Conservation (phyloP, 2,329 filamentous ascomycete species). For the Ophiostoma fasciatum region DNA sequence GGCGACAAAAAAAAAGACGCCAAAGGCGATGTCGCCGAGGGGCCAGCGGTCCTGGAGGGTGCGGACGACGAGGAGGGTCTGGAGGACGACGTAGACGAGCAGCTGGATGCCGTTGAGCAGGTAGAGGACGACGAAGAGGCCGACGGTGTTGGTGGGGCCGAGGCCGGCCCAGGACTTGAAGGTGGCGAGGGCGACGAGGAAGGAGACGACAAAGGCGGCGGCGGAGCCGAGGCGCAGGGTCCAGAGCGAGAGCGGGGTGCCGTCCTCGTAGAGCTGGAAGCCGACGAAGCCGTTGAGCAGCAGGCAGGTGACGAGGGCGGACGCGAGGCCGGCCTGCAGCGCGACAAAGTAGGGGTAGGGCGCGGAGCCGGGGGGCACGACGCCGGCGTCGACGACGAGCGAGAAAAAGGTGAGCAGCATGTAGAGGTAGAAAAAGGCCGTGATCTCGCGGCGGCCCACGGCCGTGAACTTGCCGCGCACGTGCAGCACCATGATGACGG, state of each 20-base stretch:
- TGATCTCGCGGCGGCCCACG: constrained; percentile 58
- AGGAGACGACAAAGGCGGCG: constrained; percentile 72
- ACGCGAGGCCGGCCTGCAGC: constrained; percentile 70
- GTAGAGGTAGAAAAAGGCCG: constrained; percentile 95
- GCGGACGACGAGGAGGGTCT: constrained; percentile 73
- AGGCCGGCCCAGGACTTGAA: constrained; percentile 87
- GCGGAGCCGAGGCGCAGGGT: constrained; percentile 66
- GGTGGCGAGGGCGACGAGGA: constrained; percentile 76
- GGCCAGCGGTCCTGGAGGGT: constrained; percentile 95
- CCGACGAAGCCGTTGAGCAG: constrained; percentile 97
- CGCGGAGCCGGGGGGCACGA: constrained; percentile 66
- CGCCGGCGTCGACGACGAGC: constrained; percentile 81
- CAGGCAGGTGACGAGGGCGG: constrained; percentile 74
- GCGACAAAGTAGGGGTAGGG: constrained; percentile 87
- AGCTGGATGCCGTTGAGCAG: constrained; percentile 79
- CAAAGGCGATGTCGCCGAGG: constrained; percentile 79
- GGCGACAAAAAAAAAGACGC: constrained; percentile 77
- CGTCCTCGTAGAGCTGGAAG: constrained; percentile 96
- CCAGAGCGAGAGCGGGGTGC: constrained; percentile 87
- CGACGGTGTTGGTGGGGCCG: constrained; percentile 70
- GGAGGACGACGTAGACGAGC: constrained; percentile 72
- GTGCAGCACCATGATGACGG: constrained; percentile 92
- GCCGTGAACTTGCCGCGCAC: constrained; percentile 96
- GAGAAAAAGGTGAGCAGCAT: constrained; percentile 80
- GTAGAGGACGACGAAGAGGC: constrained; percentile 84